These are phyloP conservation scores for Aspergillus conjunctus DNA, from an alignment of 495 filamentous ascomycete species.

Conservation along the genomic window DNA sequence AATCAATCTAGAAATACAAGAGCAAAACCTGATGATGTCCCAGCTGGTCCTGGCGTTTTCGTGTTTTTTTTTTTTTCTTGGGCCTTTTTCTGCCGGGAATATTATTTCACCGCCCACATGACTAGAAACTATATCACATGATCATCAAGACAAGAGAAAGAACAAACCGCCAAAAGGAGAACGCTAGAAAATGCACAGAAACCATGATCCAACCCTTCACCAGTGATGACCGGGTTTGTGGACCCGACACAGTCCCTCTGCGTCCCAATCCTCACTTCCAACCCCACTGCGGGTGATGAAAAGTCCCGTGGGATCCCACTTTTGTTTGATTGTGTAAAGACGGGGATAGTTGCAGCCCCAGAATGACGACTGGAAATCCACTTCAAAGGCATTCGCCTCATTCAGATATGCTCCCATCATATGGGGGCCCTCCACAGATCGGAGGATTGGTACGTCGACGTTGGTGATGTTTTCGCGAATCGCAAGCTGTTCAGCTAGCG, in stretches of 20 bases:
- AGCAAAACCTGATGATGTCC: background rate
- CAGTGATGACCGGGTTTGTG: background rate
- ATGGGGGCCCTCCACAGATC: conserved; percentile 37
- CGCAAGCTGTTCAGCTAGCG: conserved; percentile 29
- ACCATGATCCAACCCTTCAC: background rate
- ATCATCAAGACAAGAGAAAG: background rate
- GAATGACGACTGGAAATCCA: conserved; percentile 49
- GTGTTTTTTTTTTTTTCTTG: conserved; percentile 1
- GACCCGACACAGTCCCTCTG: conserved; percentile 31
- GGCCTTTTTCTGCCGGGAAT: background rate
- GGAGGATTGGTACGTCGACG: conserved; percentile 42
- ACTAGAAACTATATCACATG: background rate
- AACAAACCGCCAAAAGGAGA: too few species aligned
- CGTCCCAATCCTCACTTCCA: conserved; percentile 40
- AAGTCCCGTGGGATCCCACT: conserved; percentile 32
- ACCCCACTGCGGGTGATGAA: conserved; percentile 35
- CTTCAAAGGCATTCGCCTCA: conserved; percentile 51
- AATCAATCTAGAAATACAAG: background rate
- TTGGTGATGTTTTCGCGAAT: conserved; percentile 43
- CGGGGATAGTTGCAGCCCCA: conserved; percentile 52
- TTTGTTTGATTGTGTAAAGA: conserved; percentile 47
- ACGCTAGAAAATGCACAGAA: background rate
- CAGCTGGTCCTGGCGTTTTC: background rate
- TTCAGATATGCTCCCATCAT: conserved; percentile 52
- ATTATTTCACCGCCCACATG: background rate